phyloP scores from a whole-genome alignment of 1,139 yeast genomes.

The Yamadazyma aaseri region DNA sequence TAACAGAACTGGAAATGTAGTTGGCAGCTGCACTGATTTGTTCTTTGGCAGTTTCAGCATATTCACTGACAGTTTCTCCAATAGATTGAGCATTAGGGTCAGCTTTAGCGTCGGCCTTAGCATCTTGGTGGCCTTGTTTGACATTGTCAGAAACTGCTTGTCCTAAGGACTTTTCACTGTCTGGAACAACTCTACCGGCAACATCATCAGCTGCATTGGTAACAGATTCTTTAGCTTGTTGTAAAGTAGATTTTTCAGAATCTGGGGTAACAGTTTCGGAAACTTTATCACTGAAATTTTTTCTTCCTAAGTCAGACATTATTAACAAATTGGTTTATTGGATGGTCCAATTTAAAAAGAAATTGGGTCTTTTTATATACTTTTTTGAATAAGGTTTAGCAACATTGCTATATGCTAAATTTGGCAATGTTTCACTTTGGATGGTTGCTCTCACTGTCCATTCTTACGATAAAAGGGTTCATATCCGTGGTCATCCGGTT shows the following conservation, averaged over 20 bases:
- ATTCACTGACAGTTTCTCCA: slow-evolving; percentile 58
- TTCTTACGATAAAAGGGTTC: no score
- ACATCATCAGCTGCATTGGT: slow-evolving; percentile 66
- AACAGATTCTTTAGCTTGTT: slow-evolving; percentile 69
- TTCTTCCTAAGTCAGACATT: slow-evolving; percentile 82
- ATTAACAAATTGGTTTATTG: no score
- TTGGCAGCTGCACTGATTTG: slow-evolving; percentile 60
- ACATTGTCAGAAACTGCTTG: slow-evolving; percentile 65
- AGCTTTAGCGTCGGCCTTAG: slow-evolving; percentile 31
- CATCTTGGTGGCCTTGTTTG: slow-evolving; percentile 51
- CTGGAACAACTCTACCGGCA: slow-evolving; percentile 60
- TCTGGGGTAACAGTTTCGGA: slow-evolving; percentile 72
- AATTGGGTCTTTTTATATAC: no score
- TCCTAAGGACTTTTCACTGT: slow-evolving; percentile 60
- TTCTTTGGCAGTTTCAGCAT: slow-evolving; percentile 62
- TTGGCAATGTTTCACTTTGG: slow-evolving; percentile 1
- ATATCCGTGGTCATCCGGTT: no score
- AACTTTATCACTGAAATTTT: slow-evolving; percentile 66
- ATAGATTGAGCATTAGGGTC: slow-evolving; percentile 33
- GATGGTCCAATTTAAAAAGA: no score
- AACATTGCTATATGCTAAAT: no score
- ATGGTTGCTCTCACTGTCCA: no score
- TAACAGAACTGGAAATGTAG: slow-evolving; percentile 54
- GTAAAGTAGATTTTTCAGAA: slow-evolving; percentile 59
- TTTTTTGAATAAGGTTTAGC: no score